Evolutionary conservation across 306 rosid species (phyloP).

Genomic region (Casuarina glauca): DNA sequence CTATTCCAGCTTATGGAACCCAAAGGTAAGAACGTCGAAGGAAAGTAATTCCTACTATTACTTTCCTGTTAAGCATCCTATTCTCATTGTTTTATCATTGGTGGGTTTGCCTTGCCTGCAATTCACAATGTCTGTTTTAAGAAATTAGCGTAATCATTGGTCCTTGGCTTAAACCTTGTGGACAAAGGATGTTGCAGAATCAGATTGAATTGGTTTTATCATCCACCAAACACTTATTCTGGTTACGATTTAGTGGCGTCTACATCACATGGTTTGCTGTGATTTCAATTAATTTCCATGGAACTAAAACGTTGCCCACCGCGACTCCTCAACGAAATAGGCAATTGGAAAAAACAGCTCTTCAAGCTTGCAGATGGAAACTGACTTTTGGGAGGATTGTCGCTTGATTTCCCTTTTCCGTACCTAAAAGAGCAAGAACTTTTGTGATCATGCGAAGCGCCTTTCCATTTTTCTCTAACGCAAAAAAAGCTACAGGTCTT

Average conservation of each 20-base stretch:
- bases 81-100: not conserved
- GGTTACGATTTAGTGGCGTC: too few relatives aligned
- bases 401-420: not conserved
- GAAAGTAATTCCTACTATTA: conserved; percentile 26
- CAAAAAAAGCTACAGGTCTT: not conserved
- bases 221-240: too few relatives aligned
- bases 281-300: too few relatives aligned
- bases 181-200: too few relatives aligned
- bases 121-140: not conserved
- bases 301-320: not conserved
- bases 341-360: too few relatives aligned
- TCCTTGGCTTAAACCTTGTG: too few relatives aligned
- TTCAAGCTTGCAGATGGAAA: not conserved
- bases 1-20: conserved; percentile 57
- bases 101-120: conserved; percentile 4
- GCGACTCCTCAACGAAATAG: not conserved
- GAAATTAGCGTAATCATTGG: too few relatives aligned
- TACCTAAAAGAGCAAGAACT: too few relatives aligned
- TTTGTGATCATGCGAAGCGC: too few relatives aligned
- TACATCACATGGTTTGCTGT: too few relatives aligned
- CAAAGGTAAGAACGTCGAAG: conserved; percentile 56
- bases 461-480: not conserved
- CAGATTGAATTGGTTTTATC: too few relatives aligned
- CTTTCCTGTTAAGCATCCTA: conserved; percentile 21
- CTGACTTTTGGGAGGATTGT: not conserved